Evolutionary conservation across 176 grass and related monocot species (phyloP), one percentile per base, ranked within the genome.

Genomic region (Avena atlantica): DNA sequence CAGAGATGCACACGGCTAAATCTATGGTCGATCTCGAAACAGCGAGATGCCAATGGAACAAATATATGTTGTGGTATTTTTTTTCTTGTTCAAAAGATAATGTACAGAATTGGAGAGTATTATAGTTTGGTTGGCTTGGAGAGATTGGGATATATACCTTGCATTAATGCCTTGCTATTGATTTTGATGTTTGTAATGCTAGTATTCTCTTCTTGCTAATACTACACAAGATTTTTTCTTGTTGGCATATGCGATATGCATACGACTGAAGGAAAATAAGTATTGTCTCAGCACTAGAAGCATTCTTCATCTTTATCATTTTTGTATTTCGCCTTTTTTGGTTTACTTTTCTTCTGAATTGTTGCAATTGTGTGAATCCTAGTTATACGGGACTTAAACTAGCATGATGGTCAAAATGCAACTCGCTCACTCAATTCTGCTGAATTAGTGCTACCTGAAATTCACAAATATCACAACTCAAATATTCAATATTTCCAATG

Each of bases 121-220:
- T 42, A 27, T 73, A 20, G 34, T 59, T 60, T 51, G 23, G 72
- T 59, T 78, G 55, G 29, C 12, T 0, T 65, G 21, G 62, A 78
- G 62, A 57, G 68, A 75, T 36, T 76, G 81, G 69, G 87, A 89
- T 23, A 55, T 89, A 81, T 81, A 68, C 82, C 59, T 76, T 81
- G 60, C 62, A 51, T n/a, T 25, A 69, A 29, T 57, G 60, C 50
- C 74, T 52, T 74, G 78, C 31, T 82, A 82, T 12, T 31, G 45
- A 45, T 71, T n/a, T 71, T 71, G 69, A 71, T 45, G 60, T 71
- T 70, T n/a, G 37, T 51, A 75, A 51, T 27, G 8, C 44, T 60
- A 37, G 23, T 67, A 21, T 73, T 49, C 12, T 36, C 29, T 25
- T 36, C 6, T 47, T 27, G n/a, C 45, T 44, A 4, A 66, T 68